A percentile compares a stretch with the other conserved stretches of the same genome.
Conservation (phyloP, 139 green algal genomes). For the Chloropicon primus region DNA sequence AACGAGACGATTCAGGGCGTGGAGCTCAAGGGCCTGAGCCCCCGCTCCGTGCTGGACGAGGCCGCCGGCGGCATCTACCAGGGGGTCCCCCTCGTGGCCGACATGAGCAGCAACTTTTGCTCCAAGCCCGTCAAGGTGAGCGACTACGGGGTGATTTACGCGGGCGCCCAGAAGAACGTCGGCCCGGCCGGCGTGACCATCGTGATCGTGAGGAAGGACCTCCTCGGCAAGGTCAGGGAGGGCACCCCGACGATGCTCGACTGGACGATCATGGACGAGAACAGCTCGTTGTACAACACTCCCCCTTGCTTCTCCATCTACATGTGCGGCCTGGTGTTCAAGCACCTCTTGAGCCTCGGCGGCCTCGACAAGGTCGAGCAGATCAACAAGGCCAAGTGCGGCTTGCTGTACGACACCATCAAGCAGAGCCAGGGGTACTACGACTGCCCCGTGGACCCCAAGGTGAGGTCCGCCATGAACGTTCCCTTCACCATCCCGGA, state of each 20-base stretch:
- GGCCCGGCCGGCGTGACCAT: slow-evolving; percentile 84
- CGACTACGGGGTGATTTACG: slow-evolving; percentile 55
- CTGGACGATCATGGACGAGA: slow-evolving; percentile 70
- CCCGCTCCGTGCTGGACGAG: slow-evolving; percentile 16
- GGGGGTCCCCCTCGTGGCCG: slow-evolving; percentile 54
- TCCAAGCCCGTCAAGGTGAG: slow-evolving; percentile 91
- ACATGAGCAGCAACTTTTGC: slow-evolving; percentile 97
- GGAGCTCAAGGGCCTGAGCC: slow-evolving; percentile 70
- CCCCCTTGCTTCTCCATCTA: slow-evolving; percentile 96
- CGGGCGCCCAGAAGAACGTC: slow-evolving; percentile 59
- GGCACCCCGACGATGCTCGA: slow-evolving; percentile 84
- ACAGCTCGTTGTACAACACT: slow-evolving; percentile 97
- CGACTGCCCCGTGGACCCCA: slow-evolving; percentile 64
- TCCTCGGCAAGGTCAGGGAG: slow-evolving; percentile 64
- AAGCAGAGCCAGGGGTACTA: slow-evolving; percentile 74
- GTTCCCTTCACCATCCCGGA: slow-evolving; percentile 94
- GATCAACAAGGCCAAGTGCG: slow-evolving; percentile 60
- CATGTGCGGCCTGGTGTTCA: slow-evolving; percentile 93
- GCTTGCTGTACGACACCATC: slow-evolving; percentile 85
- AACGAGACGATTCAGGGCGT: slow-evolving; percentile 99
- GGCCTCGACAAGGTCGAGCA: slow-evolving; percentile 52
- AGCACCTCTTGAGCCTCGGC: slow-evolving; percentile 57
- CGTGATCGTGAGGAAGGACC: slow-evolving; percentile 89
- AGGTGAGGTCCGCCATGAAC: slow-evolving; percentile 87
- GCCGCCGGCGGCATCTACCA: slow-evolving; percentile 45